Base-by-base conservation (phyloP, 257 asterid species). In the Gentiana straminea region DNA sequence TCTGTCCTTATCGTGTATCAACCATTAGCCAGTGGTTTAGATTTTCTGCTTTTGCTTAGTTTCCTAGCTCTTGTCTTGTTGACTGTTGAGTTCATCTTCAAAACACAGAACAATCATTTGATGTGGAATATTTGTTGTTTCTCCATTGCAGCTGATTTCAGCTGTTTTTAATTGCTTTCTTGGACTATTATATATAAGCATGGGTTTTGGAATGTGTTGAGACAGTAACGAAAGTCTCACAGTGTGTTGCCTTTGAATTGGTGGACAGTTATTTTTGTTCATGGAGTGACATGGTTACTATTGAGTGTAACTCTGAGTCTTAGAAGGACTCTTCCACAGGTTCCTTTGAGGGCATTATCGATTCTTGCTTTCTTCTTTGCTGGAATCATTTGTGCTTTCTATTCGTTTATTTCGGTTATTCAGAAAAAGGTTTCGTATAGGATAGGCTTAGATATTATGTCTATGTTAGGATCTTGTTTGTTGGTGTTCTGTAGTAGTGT, bases 151-250 rank as follows among this genome's bases (percentile, higher is more conserved):
- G 81, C 62, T 76, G 15, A 61, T 76, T 15, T 75, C 89, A 35
- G 79, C 82, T 52, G 12, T 76, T 49, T 84, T 73, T 34, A 91
- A 82, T 68, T 81, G 87, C 49, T 41, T 84, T 8, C 54, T 91
- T 35, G 98, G 90, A 10, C 12, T 73, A 46, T 53, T 72, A 35
- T 79, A 69, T 61, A 43, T 84, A 24, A 62, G 58, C 58, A 37
- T 68, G 94, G 94, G 33, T 68, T 72, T 56, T 91, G 89, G 92
- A 64, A 65, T 65, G 64, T 91, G 32, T 84, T 72, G 53, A 83
- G 77, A 62, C 77, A 70, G 13, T 15, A 67, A 0, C 24, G 69
- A 59, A 78, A 55, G 55, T 7, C 66, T 44, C 71, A 48, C 32
- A 51, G 67, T n/a, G 1, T 64, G 39, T 33, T 66, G 54, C 50